Evolutionary conservation across 2,329 filamentous ascomycete species (phyloP).

Genomic region (Penicillium sp.): DNA sequence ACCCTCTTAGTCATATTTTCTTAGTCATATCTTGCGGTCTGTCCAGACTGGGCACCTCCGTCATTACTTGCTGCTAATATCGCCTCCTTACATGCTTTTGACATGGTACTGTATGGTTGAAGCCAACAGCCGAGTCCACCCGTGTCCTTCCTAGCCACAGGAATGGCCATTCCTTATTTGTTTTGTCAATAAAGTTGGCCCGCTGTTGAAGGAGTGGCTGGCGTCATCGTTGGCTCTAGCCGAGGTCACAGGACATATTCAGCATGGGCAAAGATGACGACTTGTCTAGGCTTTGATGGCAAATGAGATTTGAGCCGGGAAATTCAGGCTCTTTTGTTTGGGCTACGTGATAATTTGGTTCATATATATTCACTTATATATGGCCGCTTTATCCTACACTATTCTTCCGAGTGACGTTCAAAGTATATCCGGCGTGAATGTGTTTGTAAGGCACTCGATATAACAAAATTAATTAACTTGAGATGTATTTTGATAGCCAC

Average conservation of each 20-base stretch:
- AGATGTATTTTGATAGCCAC: slow-evolving; percentile 3
- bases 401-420: not conserved
- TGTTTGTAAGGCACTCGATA: not conserved
- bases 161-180: not conserved
- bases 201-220: not conserved
- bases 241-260: slow-evolving; percentile 3
- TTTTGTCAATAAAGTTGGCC: slow-evolving; percentile 2
- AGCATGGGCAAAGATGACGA: slow-evolving; percentile 5
- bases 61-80: not conserved
- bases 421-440: not conserved
- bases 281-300: not conserved
- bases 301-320: not conserved
- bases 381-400: not conserved
- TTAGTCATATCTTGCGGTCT: not conserved
- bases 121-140: not conserved
- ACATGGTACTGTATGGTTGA: slow-evolving; percentile 1
- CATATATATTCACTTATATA: not conserved
- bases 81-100: not conserved
- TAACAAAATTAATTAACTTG: slow-evolving; percentile 6
- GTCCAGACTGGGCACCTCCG: not conserved
- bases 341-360: not conserved
- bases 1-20: not conserved
- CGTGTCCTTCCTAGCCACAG: not conserved
- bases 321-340: not conserved
- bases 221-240: slow-evolving; percentile 4